phyloP scores from a whole-genome alignment of 2,329 filamentous ascomycete species.

The Trichoderma guizhouense region DNA sequence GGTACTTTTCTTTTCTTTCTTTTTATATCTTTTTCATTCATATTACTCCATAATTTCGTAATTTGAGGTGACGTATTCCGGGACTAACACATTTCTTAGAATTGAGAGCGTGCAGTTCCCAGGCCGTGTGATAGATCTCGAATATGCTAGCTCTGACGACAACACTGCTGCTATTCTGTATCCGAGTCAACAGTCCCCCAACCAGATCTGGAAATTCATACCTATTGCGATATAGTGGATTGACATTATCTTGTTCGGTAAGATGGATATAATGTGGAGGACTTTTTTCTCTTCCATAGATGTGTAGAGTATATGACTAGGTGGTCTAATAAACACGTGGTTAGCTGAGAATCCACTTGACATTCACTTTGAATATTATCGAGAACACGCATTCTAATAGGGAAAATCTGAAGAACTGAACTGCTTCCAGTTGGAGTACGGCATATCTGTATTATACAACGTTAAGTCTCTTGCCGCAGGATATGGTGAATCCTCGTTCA shows the following conservation, averaged over 20 bases:
- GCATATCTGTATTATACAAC: not conserved
- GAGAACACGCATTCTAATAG: too few relatives aligned
- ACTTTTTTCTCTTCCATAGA: not conserved
- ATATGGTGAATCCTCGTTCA: not conserved
- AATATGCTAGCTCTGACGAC: not conserved
- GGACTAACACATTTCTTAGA: not conserved
- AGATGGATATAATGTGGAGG: not conserved
- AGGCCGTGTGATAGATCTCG: not conserved
- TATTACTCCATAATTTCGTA: not conserved
- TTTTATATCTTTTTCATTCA: not conserved
- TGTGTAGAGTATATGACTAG: not conserved
- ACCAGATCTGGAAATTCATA: slow-evolving; percentile 10
- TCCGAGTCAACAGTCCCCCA: not conserved
- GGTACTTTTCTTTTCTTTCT: not conserved
- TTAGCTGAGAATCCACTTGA: too few relatives aligned
- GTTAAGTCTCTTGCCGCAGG: not conserved
- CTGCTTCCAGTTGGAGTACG: too few relatives aligned
- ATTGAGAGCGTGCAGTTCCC: slow-evolving; percentile 3
- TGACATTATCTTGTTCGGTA: too few relatives aligned
- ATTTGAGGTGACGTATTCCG: not conserved
- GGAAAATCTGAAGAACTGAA: too few relatives aligned
- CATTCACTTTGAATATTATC: too few relatives aligned
- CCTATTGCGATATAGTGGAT: not conserved
- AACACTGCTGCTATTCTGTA: slow-evolving; percentile 9
- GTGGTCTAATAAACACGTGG: not conserved